A percentile compares a stretch with the other conserved stretches of the same genome.
phyloP scores from a whole-genome alignment of 1,284 basidiomycete species.

The Trametes polyzona region DNA sequence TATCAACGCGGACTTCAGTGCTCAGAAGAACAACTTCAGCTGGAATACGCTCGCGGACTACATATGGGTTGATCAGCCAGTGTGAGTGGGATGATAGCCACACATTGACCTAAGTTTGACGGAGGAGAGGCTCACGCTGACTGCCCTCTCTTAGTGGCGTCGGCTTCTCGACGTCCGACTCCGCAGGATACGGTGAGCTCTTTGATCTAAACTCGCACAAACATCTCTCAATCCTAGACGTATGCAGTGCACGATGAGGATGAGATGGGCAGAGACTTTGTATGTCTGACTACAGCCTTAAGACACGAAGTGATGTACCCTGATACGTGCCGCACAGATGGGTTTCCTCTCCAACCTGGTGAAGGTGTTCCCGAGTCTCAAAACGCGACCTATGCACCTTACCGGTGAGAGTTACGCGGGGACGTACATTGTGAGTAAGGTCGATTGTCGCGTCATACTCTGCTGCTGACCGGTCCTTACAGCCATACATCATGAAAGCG shows the following conservation, averaged over 20 bases:
- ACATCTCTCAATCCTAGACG: no score
- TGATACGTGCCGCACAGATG: constrained; percentile 11
- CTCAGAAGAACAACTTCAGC: constrained; percentile 54
- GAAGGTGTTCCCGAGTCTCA: constrained; percentile 38
- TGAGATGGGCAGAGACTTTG: constrained; percentile 71
- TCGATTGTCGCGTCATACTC: background rate
- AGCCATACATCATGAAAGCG: constrained; percentile 77
- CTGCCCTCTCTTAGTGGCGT: constrained; percentile 42
- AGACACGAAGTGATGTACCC: background rate
- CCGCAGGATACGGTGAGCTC: constrained; percentile 32
- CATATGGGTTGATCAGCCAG: constrained; percentile 77
- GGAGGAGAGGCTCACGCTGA: background rate
- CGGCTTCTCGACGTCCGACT: constrained; percentile 69
- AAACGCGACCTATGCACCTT: constrained; percentile 35
- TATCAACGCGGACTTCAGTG: constrained; percentile 52
- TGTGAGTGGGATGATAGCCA: no score
- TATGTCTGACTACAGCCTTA: constrained; percentile 37
- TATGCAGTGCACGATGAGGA: constrained; percentile 64
- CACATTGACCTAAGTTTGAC: no score
- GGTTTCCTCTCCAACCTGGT: constrained; percentile 34
- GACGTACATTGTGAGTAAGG: constrained; percentile 44
- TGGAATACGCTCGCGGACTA: constrained; percentile 68
- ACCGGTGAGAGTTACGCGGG: constrained; percentile 41
- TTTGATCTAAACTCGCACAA: background rate
- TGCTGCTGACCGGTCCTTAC: background rate